Base-by-base conservation (phyloP, 352 stramenopile genomes). In the Phytophthora melonis region DNA sequence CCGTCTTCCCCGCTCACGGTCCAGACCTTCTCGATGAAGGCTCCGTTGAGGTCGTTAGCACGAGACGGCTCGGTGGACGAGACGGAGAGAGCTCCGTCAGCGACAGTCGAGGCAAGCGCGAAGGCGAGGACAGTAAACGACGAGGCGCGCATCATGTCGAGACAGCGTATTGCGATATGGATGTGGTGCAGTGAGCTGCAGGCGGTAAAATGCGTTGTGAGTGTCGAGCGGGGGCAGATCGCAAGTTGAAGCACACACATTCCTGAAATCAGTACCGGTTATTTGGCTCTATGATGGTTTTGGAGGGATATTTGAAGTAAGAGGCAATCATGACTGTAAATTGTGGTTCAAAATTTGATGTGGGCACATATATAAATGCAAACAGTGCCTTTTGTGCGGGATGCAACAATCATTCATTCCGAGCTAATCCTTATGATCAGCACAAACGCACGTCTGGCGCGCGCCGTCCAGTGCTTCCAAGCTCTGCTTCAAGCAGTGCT, bases 11-110 rank as follows among this genome's bases (percentile, higher is more conserved):
- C 58, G 18, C 7, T 47, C 19, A 86, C 56, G 14, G 74, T 82
- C 79, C 79, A 86, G 19, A 65, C 56, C 58, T 78, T 81, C 64
- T 79, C 61, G 32, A 76, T 27, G 27, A 77, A 70, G n/a, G 47
- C 43, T 25, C 58, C 65, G 13, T 66, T 68, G 9, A 66, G 10
- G 23, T 55, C 49, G 45, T 66, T 64, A 10, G 41, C 16, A 47
- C 49, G 60, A 14, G 62, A 47, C 2, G 59, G 39, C 7, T 66
- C 66, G 2, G 62, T 69, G 19, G 63, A 75, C 1, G 34, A 53
- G 45, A 79, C 55, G 27, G 58, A 69, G 23, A 76, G 58, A 47
- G 62, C 43, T 50, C 56, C 67, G 4, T 65, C 36, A 1, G 43
- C 45, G 14, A 59, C 34, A 13, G 54, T 25, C n/a, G 56, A 25